These are phyloP conservation scores for Colletotrichum incanum DNA, from an alignment of 2,329 filamentous ascomycete species.

Conservation along the genomic window DNA sequence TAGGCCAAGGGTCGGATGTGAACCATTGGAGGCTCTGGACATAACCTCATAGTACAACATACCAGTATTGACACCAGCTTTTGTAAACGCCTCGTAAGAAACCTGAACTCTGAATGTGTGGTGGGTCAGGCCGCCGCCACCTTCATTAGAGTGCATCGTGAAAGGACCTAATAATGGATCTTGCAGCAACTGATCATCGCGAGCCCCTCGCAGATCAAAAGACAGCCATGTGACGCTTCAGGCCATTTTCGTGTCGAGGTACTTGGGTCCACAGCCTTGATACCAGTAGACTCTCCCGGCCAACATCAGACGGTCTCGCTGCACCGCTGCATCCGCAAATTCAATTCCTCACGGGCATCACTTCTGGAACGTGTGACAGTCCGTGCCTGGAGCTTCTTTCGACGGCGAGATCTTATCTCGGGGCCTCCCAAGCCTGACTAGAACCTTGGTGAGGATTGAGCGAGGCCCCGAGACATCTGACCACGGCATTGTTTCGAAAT, in stretches of 20 bases:
- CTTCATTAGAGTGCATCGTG: background rate
- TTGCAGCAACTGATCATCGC: background rate
- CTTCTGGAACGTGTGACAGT: background rate
- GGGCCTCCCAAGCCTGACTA: background rate
- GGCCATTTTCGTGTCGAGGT: background rate
- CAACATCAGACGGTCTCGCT: constrained; percentile 1
- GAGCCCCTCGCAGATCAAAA: background rate
- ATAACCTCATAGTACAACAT: background rate
- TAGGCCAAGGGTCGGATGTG: background rate
- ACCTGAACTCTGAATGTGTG: background rate
- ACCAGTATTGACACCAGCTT: background rate
- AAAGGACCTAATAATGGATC: background rate
- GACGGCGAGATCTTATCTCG: background rate
- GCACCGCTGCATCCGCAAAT: background rate
- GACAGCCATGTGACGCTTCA: background rate
- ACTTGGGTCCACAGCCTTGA: background rate
- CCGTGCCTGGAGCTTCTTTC: constrained; percentile 5
- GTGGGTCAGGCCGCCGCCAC: background rate
- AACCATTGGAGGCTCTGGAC: background rate
- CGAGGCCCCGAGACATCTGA: background rate
- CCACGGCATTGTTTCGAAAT: background rate
- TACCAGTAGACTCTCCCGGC: background rate
- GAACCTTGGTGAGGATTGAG: background rate
- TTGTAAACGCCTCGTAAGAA: background rate
- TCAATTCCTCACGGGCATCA: background rate